phyloP scores from a whole-genome alignment of 495 filamentous ascomycete species.

The Tuber umbilicatum region DNA sequence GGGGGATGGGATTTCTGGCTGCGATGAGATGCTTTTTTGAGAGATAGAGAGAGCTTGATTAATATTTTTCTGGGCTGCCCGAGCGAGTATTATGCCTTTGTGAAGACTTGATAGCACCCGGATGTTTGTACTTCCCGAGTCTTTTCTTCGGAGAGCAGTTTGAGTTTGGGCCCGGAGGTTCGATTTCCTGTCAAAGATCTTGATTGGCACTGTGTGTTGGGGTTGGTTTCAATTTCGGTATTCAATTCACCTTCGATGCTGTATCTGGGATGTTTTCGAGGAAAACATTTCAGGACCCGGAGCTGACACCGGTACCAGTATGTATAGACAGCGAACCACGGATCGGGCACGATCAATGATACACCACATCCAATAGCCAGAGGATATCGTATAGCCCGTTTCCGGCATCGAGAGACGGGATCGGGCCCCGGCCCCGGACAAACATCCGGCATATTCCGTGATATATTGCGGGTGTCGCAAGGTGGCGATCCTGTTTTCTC shows the following conservation, averaged over 20 bases:
- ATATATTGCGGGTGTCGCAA: background rate
- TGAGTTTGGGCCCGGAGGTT: background rate
- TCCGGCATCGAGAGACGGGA: constrained; percentile 1
- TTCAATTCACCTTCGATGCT: background rate
- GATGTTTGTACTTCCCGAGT: background rate
- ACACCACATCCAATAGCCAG: background rate
- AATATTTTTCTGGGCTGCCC: background rate
- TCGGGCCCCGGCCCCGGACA: background rate
- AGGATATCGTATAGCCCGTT: background rate
- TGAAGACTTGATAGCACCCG: background rate
- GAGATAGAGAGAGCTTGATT: background rate
- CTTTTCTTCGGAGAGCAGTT: background rate
- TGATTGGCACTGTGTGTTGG: background rate
- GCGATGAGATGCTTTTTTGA: background rate
- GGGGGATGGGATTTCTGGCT: background rate
- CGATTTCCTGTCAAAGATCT: background rate
- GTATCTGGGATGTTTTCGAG: background rate
- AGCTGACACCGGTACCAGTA: background rate
- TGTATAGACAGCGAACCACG: background rate
- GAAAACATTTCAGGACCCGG: background rate
- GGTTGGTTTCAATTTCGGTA: background rate
- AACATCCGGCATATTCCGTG: background rate
- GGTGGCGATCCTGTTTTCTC: background rate
- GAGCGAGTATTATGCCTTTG: background rate
- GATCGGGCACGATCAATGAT: background rate